phyloP scores from a whole-genome alignment of 1,139 yeast genomes.

The Yamadazyma mexicana region DNA sequence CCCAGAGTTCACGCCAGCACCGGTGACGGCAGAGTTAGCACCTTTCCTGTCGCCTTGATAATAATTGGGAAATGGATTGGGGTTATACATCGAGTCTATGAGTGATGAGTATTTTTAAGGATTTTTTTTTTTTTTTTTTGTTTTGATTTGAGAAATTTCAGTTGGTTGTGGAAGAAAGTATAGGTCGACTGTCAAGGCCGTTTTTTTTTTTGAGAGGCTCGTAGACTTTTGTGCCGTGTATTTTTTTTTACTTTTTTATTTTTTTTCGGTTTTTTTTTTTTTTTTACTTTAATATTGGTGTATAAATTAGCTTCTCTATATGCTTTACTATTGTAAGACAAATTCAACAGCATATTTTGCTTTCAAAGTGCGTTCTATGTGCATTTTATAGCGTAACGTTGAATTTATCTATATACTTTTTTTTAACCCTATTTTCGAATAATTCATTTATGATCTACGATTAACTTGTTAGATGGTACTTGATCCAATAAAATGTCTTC shows the following conservation, averaged over 20 bases:
- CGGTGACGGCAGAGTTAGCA: not conserved
- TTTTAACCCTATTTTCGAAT: no score
- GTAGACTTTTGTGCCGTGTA: not conserved
- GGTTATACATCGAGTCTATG: constrained; percentile 4
- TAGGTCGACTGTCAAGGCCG: not conserved
- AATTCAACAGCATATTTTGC: no score
- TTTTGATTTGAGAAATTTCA: constrained; percentile 1
- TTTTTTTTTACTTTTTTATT: not conserved
- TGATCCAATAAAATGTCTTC: constrained; percentile 33
- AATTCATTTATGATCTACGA: not conserved
- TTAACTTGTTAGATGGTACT: constrained; percentile 24
- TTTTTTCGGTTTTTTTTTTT: no score
- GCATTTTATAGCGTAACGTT: no score
- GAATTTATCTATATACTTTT: no score
- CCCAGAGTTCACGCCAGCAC: not conserved
- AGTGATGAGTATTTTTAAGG: constrained; percentile 4
- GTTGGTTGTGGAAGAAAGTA: not conserved
- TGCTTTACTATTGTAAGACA: no score
- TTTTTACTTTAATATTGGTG: no score
- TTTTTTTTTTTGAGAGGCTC: not conserved
- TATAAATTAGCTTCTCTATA: no score
- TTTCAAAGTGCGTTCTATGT: no score
- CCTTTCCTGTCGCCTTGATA: constrained; percentile 4
- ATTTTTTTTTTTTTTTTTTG: constrained; percentile 2
- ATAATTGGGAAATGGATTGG: constrained; percentile 4